phyloP scores from a whole-genome alignment of 164 flowering plant genomes.

The Houttuynia cordata region DNA sequence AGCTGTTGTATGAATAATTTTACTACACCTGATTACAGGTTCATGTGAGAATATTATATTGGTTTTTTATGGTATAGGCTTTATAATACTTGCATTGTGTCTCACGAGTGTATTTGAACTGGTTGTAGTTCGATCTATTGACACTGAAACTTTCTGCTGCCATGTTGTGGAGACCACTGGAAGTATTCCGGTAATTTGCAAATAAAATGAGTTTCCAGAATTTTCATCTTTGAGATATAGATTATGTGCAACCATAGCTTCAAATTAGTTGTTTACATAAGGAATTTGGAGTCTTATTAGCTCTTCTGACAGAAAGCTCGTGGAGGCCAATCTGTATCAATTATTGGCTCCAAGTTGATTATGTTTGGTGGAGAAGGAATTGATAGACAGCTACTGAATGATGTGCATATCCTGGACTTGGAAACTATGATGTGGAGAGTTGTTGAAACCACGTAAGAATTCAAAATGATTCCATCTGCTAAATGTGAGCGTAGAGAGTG shows the following conservation, averaged over 20 bases:
- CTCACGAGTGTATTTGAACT: conserved; percentile 3
- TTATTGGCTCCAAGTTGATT: conserved; percentile 62
- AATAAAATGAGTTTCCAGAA: neutral
- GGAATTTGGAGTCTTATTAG: neutral
- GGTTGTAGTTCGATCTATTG: conserved; percentile 56
- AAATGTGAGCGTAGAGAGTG: neutral
- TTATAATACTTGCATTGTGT: neutral
- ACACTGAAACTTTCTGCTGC: conserved; percentile 45
- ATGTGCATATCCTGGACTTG: conserved; percentile 68
- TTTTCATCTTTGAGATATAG: neutral
- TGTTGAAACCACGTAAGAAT: conserved; percentile 43
- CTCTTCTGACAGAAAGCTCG: conserved; percentile 59
- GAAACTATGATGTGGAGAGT: conserved; percentile 70
- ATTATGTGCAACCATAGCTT: neutral
- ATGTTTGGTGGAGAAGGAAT: conserved; percentile 90
- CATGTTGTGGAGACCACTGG: conserved; percentile 60
- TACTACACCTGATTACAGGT: neutral
- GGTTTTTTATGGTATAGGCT: neutral
- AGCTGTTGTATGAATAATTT: neutral
- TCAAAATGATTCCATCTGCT: neutral
- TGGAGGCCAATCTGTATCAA: conserved; percentile 71
- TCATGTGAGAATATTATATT: neutral
- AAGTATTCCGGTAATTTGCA: conserved; percentile 55
- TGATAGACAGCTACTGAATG: conserved; percentile 54
- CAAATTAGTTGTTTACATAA: neutral